phyloP scores from a whole-genome alignment of 2,329 filamentous ascomycete species.

The Orbilia javanica region DNA sequence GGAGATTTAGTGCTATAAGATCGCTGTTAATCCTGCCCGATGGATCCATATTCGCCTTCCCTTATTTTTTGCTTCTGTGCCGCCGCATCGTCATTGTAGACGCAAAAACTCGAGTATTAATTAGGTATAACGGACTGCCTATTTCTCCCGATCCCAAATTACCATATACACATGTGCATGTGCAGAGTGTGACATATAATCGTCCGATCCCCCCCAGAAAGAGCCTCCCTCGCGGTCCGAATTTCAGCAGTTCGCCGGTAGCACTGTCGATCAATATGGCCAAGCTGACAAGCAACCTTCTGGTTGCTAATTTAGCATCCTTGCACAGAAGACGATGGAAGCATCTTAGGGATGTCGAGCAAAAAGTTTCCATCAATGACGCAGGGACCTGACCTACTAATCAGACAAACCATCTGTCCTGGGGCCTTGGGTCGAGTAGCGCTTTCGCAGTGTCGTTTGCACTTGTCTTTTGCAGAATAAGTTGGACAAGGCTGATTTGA shows the following conservation, averaged over 20 bases:
- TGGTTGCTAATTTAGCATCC: slow-evolving; percentile 47
- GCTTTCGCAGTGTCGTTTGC: slow-evolving; percentile 10
- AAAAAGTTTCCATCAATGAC: slow-evolving; percentile 55
- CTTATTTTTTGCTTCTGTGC: slow-evolving; percentile 22
- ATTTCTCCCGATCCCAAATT: neutral
- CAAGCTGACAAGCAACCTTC: slow-evolving; percentile 32
- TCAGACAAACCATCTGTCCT: slow-evolving; percentile 28
- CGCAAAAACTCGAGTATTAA: no score
- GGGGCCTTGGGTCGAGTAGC: neutral
- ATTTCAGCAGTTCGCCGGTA: neutral
- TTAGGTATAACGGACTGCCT: no score
- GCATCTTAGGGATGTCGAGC: slow-evolving; percentile 19
- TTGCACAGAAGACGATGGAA: slow-evolving; percentile 53
- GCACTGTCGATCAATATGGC: slow-evolving; percentile 37
- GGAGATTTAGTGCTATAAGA: slow-evolving; percentile 50
- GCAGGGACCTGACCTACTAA: slow-evolving; percentile 51
- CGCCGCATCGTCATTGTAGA: slow-evolving; percentile 12
- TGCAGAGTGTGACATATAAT: no score
- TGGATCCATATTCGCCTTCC: slow-evolving; percentile 26
- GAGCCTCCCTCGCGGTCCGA: neutral
- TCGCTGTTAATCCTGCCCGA: slow-evolving; percentile 41
- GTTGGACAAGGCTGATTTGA: slow-evolving; percentile 44
- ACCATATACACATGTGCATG: neutral
- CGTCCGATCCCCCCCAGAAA: no score
- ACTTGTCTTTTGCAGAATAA: slow-evolving; percentile 25